Evolutionary conservation across 2,329 filamentous ascomycete genomes (phyloP), one percentile per base, ranked within the genome.

Genomic region (Mollisiaceae sp.): DNA sequence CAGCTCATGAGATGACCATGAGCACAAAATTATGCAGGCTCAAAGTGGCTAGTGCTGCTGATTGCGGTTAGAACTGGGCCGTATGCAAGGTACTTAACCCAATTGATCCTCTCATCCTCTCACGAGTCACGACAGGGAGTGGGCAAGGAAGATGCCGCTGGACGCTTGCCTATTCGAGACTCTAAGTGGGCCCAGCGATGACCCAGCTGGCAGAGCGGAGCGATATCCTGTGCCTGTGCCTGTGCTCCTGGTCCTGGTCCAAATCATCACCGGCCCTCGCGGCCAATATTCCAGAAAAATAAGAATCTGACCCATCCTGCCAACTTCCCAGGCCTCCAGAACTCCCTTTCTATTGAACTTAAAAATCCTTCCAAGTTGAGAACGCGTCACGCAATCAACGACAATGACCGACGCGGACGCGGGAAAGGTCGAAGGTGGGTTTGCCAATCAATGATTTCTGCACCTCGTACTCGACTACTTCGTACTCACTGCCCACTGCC

Each of bases 81-180:
- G 27, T 54, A 54, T 54, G 50, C 50, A 54, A 54, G 50, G 50
- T 32, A 54, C 50, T 20, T 32, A 32, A 54, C 50, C 50, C 50
- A 54, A 54, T 32, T 35, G 50, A 27, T 35, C 50, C 50, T 35
- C 22, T 52, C 22, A n/a, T n/a, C n/a, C n/a, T n/a, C n/a, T n/a
- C n/a, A n/a, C n/a, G n/a, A n/a, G n/a, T n/a, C n/a, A 11, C 11
- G 45, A 50, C 20, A 50, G n/a, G 45, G 45, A 24, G 45, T 24
- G 6, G 27, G 20, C n/a, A 41, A 9, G 11, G 41, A 15, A 50
- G 18, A 50, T 11, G n/a, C 11, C 45, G n/a, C n/a, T 11, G 22
- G 6, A 6, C 27, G 27, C 27, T 32, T 32, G 27, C 27, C 27
- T 6, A 6, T 32, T 32, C 6, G 27, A 32, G 27, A n/a, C n/a